Base-by-base conservation (phyloP, 768 basidiomycete genomes). In the Suillus occidentalis region DNA sequence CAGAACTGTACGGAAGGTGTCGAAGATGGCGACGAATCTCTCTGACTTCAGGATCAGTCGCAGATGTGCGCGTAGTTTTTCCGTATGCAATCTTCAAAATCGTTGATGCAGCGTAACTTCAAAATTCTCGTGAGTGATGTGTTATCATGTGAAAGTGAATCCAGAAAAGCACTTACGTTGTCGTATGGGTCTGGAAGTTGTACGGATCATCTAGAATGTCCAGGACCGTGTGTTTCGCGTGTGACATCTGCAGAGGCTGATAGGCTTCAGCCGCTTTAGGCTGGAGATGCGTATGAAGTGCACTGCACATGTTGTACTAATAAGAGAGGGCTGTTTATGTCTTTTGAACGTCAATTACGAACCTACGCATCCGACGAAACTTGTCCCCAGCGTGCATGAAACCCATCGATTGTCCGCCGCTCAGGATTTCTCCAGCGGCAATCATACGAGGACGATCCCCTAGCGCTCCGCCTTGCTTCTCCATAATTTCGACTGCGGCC, bases 401-500 rank as follows among this genome's bases (percentile, higher is more conserved):
- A 45, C 85, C 63, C 16, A 82, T 75, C 18, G 84, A 70, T 83
- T 85, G 84, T 0, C 85, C 85, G 4, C 85, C 85, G 0, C 80
- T 81, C 0, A 85, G 73, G 0, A 81, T 83, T 63, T 85, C 83
- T 5, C 84, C 85, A 0, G 82, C 84, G 0, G 84, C 77, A 47
- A 87, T 83, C 39, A 75, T 78, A 2, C 71, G 66, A 8, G 84
- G 85, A 52, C 85, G 71, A 68, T 87, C 85, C 0, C 77, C 80
- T 9, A 82, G 73, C 0, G 75, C 68, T 0, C 82, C 82, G 2
- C 85, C 84, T 68, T 85, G 82, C 63, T 82, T 82, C 71, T 87
- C 85, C 84, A 86, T 83, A 60, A 87, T 81, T 10, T 86, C 84
- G 0, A 85, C 76, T 0, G 84, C 84, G 6, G 83, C 84, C 66